These are phyloP conservation scores for Raphanus raphanistrum DNA, from an alignment of 345 rosid genomes.

Conservation along the genomic window DNA sequence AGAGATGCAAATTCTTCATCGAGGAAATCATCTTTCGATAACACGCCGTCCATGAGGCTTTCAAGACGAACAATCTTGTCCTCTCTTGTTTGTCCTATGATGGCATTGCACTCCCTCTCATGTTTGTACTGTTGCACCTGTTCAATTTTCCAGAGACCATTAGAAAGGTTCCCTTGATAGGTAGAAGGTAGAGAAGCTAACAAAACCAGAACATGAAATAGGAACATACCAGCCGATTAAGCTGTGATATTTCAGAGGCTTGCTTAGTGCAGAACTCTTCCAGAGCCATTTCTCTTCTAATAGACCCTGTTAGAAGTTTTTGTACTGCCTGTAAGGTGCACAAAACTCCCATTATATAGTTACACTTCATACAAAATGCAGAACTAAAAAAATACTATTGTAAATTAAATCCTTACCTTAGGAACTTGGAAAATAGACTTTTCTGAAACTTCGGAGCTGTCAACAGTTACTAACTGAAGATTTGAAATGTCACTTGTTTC, in stretches of 20 bases:
- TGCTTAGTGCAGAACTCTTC: slow-evolving; percentile 92
- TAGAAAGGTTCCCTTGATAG: not conserved
- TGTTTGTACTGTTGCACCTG: slow-evolving; percentile 99
- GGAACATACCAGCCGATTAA: slow-evolving; percentile 80
- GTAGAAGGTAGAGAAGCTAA: slow-evolving; percentile 11
- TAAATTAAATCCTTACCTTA: slow-evolving; percentile 51
- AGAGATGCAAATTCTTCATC: slow-evolving; percentile 83
- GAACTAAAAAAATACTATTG: not conserved
- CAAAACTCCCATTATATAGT: slow-evolving; percentile 15
- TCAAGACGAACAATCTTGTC: slow-evolving; percentile 92
- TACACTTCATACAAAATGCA: slow-evolving; percentile 8
- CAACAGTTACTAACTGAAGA: slow-evolving; percentile 65
- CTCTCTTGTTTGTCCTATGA: slow-evolving; percentile 87
- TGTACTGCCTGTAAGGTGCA: slow-evolving; percentile 72
- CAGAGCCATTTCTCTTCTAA: slow-evolving; percentile 97
- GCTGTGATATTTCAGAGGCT: slow-evolving; percentile 82
- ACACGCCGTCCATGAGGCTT: slow-evolving; percentile 95
- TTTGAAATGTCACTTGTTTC: slow-evolving; percentile 51
- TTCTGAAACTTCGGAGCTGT: slow-evolving; percentile 56
- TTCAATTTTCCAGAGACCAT: slow-evolving; percentile 19
- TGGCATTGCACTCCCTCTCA: slow-evolving; percentile 94
- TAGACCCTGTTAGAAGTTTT: slow-evolving; percentile 94
- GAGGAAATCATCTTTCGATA: slow-evolving; percentile 82
- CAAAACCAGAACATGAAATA: slow-evolving; percentile 24
- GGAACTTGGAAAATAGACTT: slow-evolving; percentile 74